Conservation (phyloP, 164 flowering plant genomes). For the Liquidambar formosana region DNA sequence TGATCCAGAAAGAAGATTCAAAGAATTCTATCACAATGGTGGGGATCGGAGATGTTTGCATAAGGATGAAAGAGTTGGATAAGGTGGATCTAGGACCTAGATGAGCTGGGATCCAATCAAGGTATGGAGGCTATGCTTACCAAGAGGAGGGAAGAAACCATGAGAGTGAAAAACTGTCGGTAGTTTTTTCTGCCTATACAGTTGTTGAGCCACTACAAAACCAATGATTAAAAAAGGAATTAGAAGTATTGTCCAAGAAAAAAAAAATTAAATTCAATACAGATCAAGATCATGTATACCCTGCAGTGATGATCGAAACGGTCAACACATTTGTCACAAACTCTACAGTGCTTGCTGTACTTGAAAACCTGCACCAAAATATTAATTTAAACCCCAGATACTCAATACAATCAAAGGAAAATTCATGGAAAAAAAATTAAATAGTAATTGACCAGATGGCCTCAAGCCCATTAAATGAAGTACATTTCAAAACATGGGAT, state of each 20-base stretch:
- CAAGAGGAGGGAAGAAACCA: constrained; percentile 88
- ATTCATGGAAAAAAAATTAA: background rate
- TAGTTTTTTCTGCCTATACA: constrained; percentile 94
- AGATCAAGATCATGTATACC: constrained; percentile 45
- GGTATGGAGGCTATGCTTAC: constrained; percentile 49
- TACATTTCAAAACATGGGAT: background rate
- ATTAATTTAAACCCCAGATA: background rate
- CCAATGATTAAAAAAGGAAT: constrained; percentile 16
- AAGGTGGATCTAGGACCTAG: background rate
- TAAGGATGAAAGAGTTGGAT: background rate
- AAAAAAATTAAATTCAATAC: background rate
- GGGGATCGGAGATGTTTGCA: background rate
- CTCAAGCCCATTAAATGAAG: background rate
- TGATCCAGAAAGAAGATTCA: background rate
- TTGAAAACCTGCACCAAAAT: constrained; percentile 72
- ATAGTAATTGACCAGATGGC: background rate
- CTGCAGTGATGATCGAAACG: constrained; percentile 98
- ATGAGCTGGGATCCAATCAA: background rate
- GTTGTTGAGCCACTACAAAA: constrained; percentile 96
- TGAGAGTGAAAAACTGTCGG: constrained; percentile 82
- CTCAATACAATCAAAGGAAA: background rate
- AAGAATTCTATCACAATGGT: background rate
- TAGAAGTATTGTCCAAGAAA: constrained; percentile 4
- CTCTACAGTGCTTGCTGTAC: constrained; percentile 99
- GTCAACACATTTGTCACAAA: constrained; percentile 98